Percentiles rank a stretch among this genome's conserved stretches.
phyloP scores from a whole-genome alignment of 768 basidiomycete genomes.

The Russula vinacea region DNA sequence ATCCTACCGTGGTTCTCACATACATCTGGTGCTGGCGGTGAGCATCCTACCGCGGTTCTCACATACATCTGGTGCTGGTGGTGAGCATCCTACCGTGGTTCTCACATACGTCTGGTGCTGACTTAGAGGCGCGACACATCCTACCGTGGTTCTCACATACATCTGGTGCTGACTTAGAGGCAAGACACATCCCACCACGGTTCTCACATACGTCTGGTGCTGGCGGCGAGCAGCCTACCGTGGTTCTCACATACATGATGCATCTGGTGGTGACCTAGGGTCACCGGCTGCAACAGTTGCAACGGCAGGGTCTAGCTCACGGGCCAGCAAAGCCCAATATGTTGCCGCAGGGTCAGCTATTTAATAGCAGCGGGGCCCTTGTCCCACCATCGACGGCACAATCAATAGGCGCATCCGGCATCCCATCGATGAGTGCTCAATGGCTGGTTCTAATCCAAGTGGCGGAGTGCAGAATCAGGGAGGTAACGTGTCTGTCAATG shows the following conservation, averaged over 20 bases:
- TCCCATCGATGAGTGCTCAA: slow-evolving; percentile 13
- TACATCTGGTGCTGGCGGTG: no score
- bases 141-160: no score
- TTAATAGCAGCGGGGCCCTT: slow-evolving; percentile 4
- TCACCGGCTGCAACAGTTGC: no score
- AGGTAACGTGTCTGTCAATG: slow-evolving; percentile 11
- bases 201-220: no score
- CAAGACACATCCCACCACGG: no score
- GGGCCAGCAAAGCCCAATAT: slow-evolving; percentile 10
- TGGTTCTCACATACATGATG: slow-evolving; percentile 25
- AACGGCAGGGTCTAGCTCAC: slow-evolving; percentile 2
- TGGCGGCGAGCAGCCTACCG: slow-evolving; percentile 19
- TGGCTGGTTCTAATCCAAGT: background rate
- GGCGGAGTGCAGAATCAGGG: slow-evolving; percentile 11
- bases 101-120: no score
- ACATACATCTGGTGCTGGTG: no score
- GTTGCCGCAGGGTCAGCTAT: background rate
- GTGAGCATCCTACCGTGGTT: no score
- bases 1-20: no score
- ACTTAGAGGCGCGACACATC: no score
- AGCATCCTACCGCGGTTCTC: no score
- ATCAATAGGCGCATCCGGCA: slow-evolving; percentile 7
- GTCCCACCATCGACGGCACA: slow-evolving; percentile 10
- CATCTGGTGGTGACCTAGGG: slow-evolving; percentile 18
- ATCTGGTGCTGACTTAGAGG: no score